phyloP scores from a whole-genome alignment of 306 rosid genomes.

The Cicer pinnatifidum region DNA sequence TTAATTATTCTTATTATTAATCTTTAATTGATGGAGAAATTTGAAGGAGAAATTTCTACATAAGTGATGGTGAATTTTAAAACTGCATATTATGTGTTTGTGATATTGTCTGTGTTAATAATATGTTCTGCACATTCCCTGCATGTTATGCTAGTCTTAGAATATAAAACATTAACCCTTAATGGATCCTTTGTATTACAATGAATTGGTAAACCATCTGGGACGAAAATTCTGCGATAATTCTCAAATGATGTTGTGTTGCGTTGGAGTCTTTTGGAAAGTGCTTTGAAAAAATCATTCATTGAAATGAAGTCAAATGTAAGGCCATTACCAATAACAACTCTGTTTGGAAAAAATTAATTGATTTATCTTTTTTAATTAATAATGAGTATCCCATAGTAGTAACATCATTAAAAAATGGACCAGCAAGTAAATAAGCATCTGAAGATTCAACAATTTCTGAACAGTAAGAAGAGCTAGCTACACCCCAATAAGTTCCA shows the following conservation, averaged over 20 bases:
- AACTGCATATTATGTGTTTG: too few relatives aligned
- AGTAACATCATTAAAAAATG: conserved; percentile 27
- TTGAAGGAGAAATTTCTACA: too few relatives aligned
- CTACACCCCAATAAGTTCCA: conserved; percentile 39
- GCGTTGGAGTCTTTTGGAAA: conserved; percentile 22
- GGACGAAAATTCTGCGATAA: conserved; percentile 14
- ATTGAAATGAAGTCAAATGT: conserved; percentile 23
- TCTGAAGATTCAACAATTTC: conserved; percentile 38
- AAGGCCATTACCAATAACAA: conserved; percentile 33
- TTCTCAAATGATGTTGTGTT: conserved; percentile 28
- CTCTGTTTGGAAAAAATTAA: conserved; percentile 20
- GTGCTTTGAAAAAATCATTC: conserved; percentile 35
- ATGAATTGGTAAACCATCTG: conserved; percentile 13
- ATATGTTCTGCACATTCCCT: too few relatives aligned
- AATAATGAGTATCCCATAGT: neutral
- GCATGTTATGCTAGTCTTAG: too few relatives aligned
- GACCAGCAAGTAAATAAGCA: conserved; percentile 41
- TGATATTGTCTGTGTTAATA: too few relatives aligned
- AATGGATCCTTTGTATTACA: conserved; percentile 7
- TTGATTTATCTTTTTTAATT: conserved; percentile 1
- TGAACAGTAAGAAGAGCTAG: conserved; percentile 37
- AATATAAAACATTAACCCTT: conserved; percentile 26
- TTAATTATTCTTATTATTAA: too few relatives aligned
- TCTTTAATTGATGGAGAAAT: too few relatives aligned
- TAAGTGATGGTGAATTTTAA: too few relatives aligned